Evolutionary conservation across 306 rosid genomes (phyloP).

Genomic region (Pterocarpus santalinus): DNA sequence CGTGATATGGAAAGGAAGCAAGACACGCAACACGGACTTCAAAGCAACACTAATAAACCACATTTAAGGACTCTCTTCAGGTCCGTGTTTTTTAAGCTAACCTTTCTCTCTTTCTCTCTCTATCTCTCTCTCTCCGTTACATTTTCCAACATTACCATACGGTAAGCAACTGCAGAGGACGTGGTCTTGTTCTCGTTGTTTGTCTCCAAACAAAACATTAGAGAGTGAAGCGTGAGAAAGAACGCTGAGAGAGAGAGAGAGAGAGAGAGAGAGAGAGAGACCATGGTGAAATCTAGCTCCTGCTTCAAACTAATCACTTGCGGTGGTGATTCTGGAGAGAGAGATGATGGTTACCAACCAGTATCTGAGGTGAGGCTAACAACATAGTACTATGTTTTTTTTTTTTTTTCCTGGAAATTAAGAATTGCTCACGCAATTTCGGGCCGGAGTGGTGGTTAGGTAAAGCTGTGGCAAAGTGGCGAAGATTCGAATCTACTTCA

Average conservation of each 20-base stretch:
- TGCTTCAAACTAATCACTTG: constrained; percentile 82
- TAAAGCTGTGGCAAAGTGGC: too few species aligned
- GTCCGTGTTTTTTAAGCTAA: not conserved
- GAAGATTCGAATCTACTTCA: not conserved
- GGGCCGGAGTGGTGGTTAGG: too few species aligned
- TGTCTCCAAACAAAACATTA: not conserved
- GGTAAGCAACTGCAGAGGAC: not conserved
- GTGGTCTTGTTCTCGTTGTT: not conserved
- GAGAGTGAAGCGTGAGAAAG: not conserved
- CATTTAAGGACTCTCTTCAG: not conserved
- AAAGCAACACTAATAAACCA: not conserved
- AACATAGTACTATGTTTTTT: too few species aligned
- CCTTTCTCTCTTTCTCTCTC: not conserved
- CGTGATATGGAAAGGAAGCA: not conserved
- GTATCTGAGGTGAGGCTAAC: constrained; percentile 59
- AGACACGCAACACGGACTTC: not conserved
- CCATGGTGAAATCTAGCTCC: constrained; percentile 72
- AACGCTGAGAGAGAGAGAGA: not conserved
- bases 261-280: not conserved
- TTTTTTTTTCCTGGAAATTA: too few species aligned
- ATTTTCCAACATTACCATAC: not conserved
- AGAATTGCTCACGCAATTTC: too few species aligned
- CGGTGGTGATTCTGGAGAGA: constrained; percentile 60
- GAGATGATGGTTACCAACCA: constrained; percentile 60
- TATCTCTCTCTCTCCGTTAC: not conserved